A percentile compares a stretch with the other conserved stretches of the same genome.
Evolutionary conservation across 768 basidiomycete species (phyloP).

Genomic region (Trametes elegans): DNA sequence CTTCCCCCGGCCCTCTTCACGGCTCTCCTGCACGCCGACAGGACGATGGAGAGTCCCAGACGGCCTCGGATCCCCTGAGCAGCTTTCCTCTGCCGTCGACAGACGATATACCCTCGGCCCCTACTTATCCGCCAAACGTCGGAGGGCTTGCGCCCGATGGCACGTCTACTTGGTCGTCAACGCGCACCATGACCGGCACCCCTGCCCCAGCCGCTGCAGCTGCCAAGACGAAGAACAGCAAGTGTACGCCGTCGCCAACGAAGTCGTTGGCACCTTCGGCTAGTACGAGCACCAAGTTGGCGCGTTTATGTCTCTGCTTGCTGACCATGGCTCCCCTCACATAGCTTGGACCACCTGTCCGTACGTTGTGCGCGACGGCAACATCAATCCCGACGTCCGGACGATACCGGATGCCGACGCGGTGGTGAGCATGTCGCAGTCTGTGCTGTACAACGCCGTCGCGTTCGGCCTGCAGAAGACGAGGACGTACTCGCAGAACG

Average conservation of each 20-base stretch:
- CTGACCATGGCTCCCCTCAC: no score
- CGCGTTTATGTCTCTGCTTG: background rate
- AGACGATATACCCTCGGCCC: constrained; percentile 1
- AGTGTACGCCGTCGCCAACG: constrained; percentile 51
- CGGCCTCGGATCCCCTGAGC: background rate
- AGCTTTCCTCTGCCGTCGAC: background rate
- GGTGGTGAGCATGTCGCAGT: constrained; percentile 41
- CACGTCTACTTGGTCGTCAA: constrained; percentile 8
- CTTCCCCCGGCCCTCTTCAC: background rate
- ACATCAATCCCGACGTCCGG: constrained; percentile 55
- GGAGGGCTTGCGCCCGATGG: background rate
- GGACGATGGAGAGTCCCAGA: background rate
- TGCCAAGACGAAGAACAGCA: constrained; percentile 24
- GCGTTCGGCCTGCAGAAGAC: constrained; percentile 38
- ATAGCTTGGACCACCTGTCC: constrained; percentile 44
- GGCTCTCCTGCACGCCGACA: background rate
- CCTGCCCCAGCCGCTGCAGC: constrained; percentile 30
- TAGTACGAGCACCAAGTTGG: constrained; percentile 34
- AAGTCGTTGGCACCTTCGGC: constrained; percentile 47
- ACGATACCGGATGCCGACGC: constrained; percentile 36
- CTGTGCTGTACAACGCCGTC: constrained; percentile 44
- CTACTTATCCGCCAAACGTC: background rate
- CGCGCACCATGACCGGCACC: constrained; percentile 27
- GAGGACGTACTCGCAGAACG: constrained; percentile 36
- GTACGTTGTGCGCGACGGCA: constrained; percentile 50